phyloP scores from a whole-genome alignment of 345 rosid species.

The Populus simonii region DNA sequence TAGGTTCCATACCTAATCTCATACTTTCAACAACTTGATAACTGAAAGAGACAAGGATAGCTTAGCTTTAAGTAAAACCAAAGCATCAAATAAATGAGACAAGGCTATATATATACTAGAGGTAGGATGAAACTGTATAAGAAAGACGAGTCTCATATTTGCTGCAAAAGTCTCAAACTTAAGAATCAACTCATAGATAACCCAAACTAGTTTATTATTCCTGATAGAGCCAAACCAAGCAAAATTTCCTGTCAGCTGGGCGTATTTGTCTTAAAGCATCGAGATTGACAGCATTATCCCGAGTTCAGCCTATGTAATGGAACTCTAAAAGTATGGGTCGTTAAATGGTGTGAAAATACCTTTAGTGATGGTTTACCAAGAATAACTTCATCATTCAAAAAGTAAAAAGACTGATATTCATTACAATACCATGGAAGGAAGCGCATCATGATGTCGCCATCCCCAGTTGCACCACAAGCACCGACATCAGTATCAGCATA shows the following conservation, averaged over 20 bases:
- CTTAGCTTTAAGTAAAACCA: background rate
- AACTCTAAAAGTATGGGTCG: background rate
- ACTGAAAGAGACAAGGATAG: conserved; percentile 36
- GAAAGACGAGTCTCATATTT: background rate
- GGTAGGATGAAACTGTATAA: background rate
- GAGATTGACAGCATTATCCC: background rate
- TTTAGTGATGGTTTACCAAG: background rate
- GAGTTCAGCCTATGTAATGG: background rate
- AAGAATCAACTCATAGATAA: background rate
- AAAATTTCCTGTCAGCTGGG: background rate
- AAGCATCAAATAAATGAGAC: background rate
- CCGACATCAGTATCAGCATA: conserved; percentile 82
- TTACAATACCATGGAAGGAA: conserved; percentile 82
- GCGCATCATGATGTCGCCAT: conserved; percentile 97
- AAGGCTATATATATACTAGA: background rate
- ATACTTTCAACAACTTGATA: conserved; percentile 94
- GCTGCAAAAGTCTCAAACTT: background rate
- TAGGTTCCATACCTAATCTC: conserved; percentile 89
- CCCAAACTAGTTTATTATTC: background rate
- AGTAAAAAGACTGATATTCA: background rate
- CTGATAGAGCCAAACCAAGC: background rate
- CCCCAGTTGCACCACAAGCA: conserved; percentile 98
- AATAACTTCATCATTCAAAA: background rate
- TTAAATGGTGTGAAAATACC: background rate
- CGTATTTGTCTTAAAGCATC: background rate